A percentile compares a stretch with the other conserved stretches of the same genome.
These are phyloP conservation scores for Sugiyamaella novakii DNA, from an alignment of 1,139 yeast genomes.

Conservation along the genomic window DNA sequence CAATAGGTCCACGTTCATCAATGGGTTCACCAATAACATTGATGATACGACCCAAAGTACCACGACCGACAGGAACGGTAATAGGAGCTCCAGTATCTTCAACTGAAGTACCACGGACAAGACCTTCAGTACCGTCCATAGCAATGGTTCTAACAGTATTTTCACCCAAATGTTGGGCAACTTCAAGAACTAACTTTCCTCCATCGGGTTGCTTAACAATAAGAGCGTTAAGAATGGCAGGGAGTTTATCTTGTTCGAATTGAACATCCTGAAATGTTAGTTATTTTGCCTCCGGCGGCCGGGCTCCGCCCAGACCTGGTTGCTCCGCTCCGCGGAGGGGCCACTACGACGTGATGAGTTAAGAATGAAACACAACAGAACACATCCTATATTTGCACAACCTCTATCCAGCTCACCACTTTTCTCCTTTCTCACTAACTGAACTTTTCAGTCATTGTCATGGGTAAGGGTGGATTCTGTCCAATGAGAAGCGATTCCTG, in stretches of 20 bases:
- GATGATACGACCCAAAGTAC: slow-evolving; percentile 97
- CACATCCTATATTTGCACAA: too few species aligned
- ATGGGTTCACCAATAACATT: slow-evolving; percentile 99
- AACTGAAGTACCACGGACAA: slow-evolving; percentile 94
- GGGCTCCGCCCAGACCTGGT: neutral
- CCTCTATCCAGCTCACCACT: too few species aligned
- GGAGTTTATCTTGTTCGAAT: slow-evolving; percentile 95
- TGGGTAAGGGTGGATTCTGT: slow-evolving; percentile 11
- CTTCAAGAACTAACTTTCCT: slow-evolving; percentile 86
- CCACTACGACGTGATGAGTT: too few species aligned
- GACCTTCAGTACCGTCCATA: slow-evolving; percentile 99
- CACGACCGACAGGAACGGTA: slow-evolving; percentile 98
- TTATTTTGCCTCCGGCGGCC: neutral
- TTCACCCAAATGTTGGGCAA: slow-evolving; percentile 99
- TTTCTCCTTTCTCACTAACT: too few species aligned
- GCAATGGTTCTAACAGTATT: slow-evolving; percentile 99
- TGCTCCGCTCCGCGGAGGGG: neutral
- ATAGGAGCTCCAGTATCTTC: slow-evolving; percentile 97
- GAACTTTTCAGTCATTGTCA: too few species aligned
- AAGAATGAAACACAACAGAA: too few species aligned
- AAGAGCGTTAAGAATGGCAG: slow-evolving; percentile 96
- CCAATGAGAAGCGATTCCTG: slow-evolving; percentile 6
- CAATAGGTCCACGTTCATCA: slow-evolving; percentile 99
- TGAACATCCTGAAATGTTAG: slow-evolving; percentile 65
- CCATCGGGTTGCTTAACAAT: slow-evolving; percentile 71